Evolutionary conservation across 768 basidiomycete species (phyloP).

Genomic region (Agrocybe pediades): DNA sequence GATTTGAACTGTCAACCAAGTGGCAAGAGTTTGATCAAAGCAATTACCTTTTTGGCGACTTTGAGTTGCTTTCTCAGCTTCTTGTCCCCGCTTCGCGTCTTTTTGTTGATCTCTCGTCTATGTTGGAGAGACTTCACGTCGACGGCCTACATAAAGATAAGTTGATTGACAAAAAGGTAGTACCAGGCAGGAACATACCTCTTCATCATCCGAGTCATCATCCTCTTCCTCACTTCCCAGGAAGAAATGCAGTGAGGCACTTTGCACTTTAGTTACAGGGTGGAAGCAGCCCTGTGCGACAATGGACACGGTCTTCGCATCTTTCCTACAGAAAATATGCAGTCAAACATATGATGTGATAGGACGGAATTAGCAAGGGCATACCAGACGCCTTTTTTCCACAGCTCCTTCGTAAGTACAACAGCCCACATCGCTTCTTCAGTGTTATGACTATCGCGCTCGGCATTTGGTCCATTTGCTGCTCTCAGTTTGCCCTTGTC

Average conservation of each 20-base stretch:
- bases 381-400: slow-evolving; percentile 92
- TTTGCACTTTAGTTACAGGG: slow-evolving; percentile 92
- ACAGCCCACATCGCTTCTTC: slow-evolving; percentile 99
- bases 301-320: slow-evolving; percentile 91
- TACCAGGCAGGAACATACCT: slow-evolving; percentile 40
- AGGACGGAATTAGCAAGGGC: slow-evolving; percentile 15
- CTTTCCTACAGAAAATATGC: slow-evolving; percentile 56
- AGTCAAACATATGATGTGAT: not conserved
- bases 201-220: slow-evolving; percentile 74
- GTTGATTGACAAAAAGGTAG: not conserved
- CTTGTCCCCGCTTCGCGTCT: slow-evolving; percentile 80
- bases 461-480: slow-evolving; percentile 34
- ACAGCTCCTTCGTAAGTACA: slow-evolving; percentile 89
- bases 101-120: slow-evolving; percentile 91
- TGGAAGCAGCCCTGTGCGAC: slow-evolving; percentile 91
- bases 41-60: slow-evolving; percentile 67
- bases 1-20: not conserved
- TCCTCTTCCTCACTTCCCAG: slow-evolving; percentile 83
- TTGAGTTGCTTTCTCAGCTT: slow-evolving; percentile 77
- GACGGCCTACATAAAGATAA: slow-evolving; percentile 43
- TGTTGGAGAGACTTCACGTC: slow-evolving; percentile 80
- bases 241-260: slow-evolving; percentile 94
- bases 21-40: not conserved
- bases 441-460: slow-evolving; percentile 46
- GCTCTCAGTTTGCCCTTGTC: slow-evolving; percentile 79